A percentile compares a stretch with the other conserved stretches of the same genome.
These are phyloP conservation scores for Phytophthora cryptogea DNA, from an alignment of 352 stramenopile species.

Conservation along the genomic window DNA sequence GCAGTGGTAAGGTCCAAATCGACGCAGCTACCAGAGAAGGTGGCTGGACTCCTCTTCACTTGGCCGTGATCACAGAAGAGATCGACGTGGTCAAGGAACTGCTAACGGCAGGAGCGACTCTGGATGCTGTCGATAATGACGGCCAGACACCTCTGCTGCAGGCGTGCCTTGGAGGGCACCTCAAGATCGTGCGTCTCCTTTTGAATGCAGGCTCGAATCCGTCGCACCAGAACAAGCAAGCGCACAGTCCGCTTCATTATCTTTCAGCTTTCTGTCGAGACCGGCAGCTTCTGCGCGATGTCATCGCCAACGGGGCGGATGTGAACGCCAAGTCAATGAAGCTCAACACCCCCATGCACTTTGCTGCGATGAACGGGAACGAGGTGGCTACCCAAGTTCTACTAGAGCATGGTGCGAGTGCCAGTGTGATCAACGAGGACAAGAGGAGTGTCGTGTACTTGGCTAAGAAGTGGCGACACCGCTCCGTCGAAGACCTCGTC, in stretches of 20 bases:
- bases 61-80: conserved; percentile 68
- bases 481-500: conserved; percentile 58
- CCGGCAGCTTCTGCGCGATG: conserved; percentile 43
- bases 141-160: conserved; percentile 64
- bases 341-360: conserved; percentile 76
- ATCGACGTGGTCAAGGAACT: conserved; percentile 50
- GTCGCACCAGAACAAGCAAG: conserved; percentile 72
- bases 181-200: conserved; percentile 54
- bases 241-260: conserved; percentile 67
- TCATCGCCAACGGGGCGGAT: conserved; percentile 56
- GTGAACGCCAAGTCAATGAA: conserved; percentile 77
- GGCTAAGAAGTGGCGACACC: conserved; percentile 75
- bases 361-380: conserved; percentile 80
- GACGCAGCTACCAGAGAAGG: conserved; percentile 56
- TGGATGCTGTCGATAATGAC: conserved; percentile 66
- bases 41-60: conserved; percentile 59
- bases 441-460: conserved; percentile 77
- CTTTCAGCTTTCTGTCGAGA: conserved; percentile 68
- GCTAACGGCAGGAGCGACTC: conserved; percentile 45
- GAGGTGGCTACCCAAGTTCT: conserved; percentile 65
- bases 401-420: conserved; percentile 58
- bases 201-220: conserved; percentile 56
- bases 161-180: conserved; percentile 58
- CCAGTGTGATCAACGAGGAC: conserved; percentile 75
- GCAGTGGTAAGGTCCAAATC: conserved; percentile 43